Evolutionary conservation across 73 alveolate species (phyloP).

Genomic region (Blepharisma stoltei): DNA sequence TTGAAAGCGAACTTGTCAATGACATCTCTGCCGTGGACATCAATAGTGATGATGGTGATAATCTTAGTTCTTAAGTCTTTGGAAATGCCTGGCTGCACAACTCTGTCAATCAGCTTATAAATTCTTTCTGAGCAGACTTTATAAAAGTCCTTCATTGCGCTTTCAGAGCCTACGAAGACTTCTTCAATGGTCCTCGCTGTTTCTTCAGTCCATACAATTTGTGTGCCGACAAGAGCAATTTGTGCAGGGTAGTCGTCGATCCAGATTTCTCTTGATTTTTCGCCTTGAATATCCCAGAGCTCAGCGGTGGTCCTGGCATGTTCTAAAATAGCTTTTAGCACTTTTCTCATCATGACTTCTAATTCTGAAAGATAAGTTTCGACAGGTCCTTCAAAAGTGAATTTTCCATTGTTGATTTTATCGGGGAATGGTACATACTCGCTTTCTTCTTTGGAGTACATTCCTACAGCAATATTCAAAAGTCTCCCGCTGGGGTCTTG

Average conservation of each 20-base stretch:
- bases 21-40: constrained; percentile 99
- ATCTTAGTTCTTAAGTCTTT: constrained; percentile 93
- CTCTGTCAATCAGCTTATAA: constrained; percentile 86
- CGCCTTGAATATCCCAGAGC: constrained; percentile 83
- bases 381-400: constrained; percentile 95
- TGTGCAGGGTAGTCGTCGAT: constrained; percentile 97
- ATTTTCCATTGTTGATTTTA: constrained; percentile 44
- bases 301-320: constrained; percentile 92
- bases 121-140: constrained; percentile 68
- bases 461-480: constrained; percentile 65
- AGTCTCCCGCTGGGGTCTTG: constrained; percentile 55
- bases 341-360: constrained; percentile 86
- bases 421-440: constrained; percentile 89
- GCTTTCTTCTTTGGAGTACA: constrained; percentile 50
- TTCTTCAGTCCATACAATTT: constrained; percentile 99
- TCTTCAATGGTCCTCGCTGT: constrained; percentile 97
- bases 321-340: constrained; percentile 82
- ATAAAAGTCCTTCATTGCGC: constrained; percentile 96
- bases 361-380: constrained; percentile 91
- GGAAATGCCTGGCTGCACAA: constrained; percentile 42
- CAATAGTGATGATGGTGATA: constrained; percentile 99
- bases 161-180: constrained; percentile 96
- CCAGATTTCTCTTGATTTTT: constrained; percentile 97
- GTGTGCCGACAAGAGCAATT: constrained; percentile 95
- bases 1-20: constrained; percentile 90